These are phyloP conservation scores for Alnus glutinosa DNA, from an alignment of 306 rosid genomes.

Conservation along the genomic window DNA sequence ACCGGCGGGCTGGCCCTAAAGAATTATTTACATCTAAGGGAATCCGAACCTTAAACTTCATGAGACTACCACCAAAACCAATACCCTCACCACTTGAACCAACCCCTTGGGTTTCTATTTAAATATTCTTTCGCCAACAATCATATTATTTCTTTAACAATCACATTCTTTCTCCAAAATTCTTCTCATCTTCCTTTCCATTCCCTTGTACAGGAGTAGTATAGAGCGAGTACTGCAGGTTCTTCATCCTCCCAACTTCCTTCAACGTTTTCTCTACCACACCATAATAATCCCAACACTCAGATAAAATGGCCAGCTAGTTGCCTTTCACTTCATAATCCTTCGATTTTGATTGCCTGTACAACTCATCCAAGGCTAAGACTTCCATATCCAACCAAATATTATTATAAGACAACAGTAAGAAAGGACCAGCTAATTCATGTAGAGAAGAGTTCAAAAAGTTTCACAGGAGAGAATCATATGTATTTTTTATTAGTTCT, in stretches of 20 bases:
- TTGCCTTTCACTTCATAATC: conserved; percentile 86
- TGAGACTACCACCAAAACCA: too few relatives aligned
- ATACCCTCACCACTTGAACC: too few relatives aligned
- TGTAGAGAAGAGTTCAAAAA: too few relatives aligned
- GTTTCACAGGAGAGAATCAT: too few relatives aligned
- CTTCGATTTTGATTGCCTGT: conserved; percentile 69
- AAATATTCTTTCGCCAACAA: too few relatives aligned
- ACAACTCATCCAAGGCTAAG: conserved; percentile 61
- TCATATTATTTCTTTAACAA: too few relatives aligned
- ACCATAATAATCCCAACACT: conserved; percentile 57
- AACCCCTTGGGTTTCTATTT: too few relatives aligned
- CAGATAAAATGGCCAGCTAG: conserved; percentile 58
- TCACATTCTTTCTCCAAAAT: conserved; percentile 36
- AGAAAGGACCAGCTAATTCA: not conserved
- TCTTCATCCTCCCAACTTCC: conserved; percentile 87
- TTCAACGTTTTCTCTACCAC: conserved; percentile 85
- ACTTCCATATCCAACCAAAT: conserved; percentile 46
- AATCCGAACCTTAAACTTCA: too few relatives aligned
- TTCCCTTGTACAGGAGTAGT: conserved; percentile 70
- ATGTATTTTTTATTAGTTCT: too few relatives aligned
- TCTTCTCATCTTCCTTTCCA: conserved; percentile 78
- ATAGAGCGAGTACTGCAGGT: conserved; percentile 73
- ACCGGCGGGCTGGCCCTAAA: too few relatives aligned
- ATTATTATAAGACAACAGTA: conserved; percentile 1
- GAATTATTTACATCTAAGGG: too few relatives aligned